phyloP scores from a whole-genome alignment of 1,284 basidiomycete genomes.

The Microstroma glucosiphilum region DNA sequence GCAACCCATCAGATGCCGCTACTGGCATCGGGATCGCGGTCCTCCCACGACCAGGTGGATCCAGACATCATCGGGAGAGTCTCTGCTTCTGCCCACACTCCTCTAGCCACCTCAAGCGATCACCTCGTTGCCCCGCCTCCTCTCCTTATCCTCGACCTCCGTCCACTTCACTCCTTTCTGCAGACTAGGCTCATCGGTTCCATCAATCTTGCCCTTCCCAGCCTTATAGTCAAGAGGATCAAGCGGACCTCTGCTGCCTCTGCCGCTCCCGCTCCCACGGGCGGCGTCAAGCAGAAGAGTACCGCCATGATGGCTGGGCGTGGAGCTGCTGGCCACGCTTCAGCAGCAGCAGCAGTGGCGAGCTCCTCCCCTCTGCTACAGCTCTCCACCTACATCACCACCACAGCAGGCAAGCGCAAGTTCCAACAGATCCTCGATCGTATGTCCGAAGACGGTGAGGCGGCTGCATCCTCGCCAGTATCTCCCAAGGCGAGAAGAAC shows the following conservation, averaged over 20 bases:
- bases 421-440: background rate
- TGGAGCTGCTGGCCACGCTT: background rate
- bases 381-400: background rate
- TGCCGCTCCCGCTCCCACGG: background rate
- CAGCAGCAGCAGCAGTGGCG: background rate
- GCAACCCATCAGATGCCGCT: too few relatives aligned
- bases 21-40: too few relatives aligned
- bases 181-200: background rate
- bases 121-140: background rate
- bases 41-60: too few relatives aligned
- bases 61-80: too few relatives aligned
- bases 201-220: slow-evolving; percentile 6
- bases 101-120: too few relatives aligned
- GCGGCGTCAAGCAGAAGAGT: background rate
- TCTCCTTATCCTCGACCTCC: slow-evolving; percentile 5
- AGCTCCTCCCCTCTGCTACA: background rate
- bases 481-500: too few relatives aligned
- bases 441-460: background rate
- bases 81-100: too few relatives aligned
- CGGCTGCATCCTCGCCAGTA: too few relatives aligned
- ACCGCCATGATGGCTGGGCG: background rate
- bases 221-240: background rate
- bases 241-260: background rate
- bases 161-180: background rate
- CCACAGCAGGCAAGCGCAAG: slow-evolving; percentile 1